These are phyloP conservation scores for Coniosporium tulheliwenetii DNA, from an alignment of 2,329 filamentous ascomycete genomes.

Conservation along the genomic window DNA sequence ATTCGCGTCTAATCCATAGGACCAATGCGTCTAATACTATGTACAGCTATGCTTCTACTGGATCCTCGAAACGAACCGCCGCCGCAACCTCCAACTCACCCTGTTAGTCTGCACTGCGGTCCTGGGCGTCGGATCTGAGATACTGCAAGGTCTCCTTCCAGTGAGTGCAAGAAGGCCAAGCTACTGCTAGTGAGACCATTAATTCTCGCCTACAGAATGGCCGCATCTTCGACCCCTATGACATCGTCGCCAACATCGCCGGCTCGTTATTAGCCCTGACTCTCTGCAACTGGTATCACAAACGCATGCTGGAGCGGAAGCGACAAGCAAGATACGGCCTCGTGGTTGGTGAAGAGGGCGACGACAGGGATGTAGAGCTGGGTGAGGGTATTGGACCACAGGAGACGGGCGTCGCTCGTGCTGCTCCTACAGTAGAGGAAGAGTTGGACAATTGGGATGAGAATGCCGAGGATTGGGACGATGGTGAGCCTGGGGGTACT, in stretches of 20 bases:
- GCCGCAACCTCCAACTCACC: conserved; percentile 72
- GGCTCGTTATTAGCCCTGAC: conserved; percentile 59
- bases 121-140: conserved; percentile 59
- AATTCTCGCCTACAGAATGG: conserved; percentile 19
- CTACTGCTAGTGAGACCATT: not conserved
- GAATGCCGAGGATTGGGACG: conserved; percentile 56
- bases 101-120: conserved; percentile 61
- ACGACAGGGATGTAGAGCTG: conserved; percentile 55
- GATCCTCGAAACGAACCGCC: conserved; percentile 81
- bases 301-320: conserved; percentile 83
- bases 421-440: conserved; percentile 44
- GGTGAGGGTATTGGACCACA: conserved; percentile 43
- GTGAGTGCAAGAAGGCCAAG: conserved; percentile 28
- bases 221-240: conserved; percentile 55
- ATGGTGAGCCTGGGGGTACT: conserved; percentile 27
- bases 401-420: conserved; percentile 45
- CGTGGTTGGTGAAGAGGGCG: conserved; percentile 45
- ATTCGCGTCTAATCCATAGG: not conserved
- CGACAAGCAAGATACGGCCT: conserved; percentile 58
- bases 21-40: not conserved
- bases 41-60: conserved; percentile 66
- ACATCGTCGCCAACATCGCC: conserved; percentile 75
- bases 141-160: conserved; percentile 58
- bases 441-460: conserved; percentile 93
- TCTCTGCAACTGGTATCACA: conserved; percentile 82